Base-by-base conservation (phyloP, 129 eudicot genomes). In the Pulicaria dysenterica region DNA sequence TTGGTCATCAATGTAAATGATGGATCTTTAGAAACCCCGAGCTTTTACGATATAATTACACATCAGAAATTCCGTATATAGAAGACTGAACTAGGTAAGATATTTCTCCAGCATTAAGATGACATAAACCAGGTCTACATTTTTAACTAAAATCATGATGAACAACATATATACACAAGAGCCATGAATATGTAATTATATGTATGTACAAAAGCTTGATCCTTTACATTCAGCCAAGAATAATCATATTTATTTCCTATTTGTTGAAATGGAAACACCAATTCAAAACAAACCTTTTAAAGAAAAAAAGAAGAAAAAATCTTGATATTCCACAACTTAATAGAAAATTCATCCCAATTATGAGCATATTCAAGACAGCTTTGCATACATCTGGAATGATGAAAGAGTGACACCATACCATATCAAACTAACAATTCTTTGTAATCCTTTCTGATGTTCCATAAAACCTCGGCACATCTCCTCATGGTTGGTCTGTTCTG, bases 371-470 rank as follows among this genome's bases (percentile, higher is more conserved):
- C 14, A 19, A 9, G 7, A 24, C 31, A 24, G 31, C 31, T 24
- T 24, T 24, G 31, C 6, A 5, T 9, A 1, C 7, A 9, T 43
- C 1, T 11, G 41, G n/a, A 64, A 42, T 13, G 45, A 58, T 58
- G n/a, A 31, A 13, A 58, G 16, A 41, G 53, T 41, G 55, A 56
- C 65, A 57, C 34, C 5, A 34, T 34, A 71, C 12, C 37, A 41
- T 76, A 66, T 55, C 85, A 77, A 71, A 62, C 83, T 3, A 45
- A 62, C 58, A 83, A 24, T 46, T 87, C 91, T 48, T 72, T 84
- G 84, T 90, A 86, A 58, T 94, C 96, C 83, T 88, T 94, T 9
- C 99, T 83, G 60, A 94, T 84, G 82, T 83, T 73, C 99, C 99
- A 90, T 54, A 94, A 84, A 48, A 86, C 85, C 86, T 90, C 99